Conservation (phyloP, 768 basidiomycete species). For the Boletus reticulatus region DNA sequence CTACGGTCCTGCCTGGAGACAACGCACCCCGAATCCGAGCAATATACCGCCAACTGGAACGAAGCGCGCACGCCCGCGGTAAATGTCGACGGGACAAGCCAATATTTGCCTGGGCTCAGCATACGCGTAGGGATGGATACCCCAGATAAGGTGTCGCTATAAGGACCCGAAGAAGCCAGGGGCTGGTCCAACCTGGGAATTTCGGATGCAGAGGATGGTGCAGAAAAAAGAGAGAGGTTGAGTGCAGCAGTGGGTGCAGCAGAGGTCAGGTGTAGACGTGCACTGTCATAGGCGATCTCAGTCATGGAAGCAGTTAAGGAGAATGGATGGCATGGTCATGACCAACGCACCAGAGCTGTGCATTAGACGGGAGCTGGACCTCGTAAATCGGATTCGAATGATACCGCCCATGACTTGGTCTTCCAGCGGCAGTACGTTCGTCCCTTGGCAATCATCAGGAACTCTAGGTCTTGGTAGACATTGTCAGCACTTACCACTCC, state of each 20-base stretch:
- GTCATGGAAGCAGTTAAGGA: background rate
- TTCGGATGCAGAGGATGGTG: slow-evolving; percentile 12
- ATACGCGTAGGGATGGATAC: slow-evolving; percentile 56
- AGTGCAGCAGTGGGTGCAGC: slow-evolving; percentile 44
- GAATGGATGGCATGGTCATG: background rate
- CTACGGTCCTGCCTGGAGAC: slow-evolving; percentile 12
- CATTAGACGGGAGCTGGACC: slow-evolving; percentile 47
- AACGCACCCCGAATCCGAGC: slow-evolving; percentile 35
- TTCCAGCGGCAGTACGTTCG: slow-evolving; percentile 56
- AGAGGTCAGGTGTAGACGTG: slow-evolving; percentile 63
- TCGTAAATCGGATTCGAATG: slow-evolving; percentile 67
- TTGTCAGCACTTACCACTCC: slow-evolving; percentile 56
- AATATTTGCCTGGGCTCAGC: slow-evolving; percentile 61
- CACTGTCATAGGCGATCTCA: slow-evolving; percentile 36
- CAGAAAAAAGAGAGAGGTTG: slow-evolving; percentile 59
- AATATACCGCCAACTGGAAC: slow-evolving; percentile 65
- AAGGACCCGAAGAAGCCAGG: slow-evolving; percentile 74
- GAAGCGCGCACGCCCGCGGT: slow-evolving; percentile 51
- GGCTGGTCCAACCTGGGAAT: slow-evolving; percentile 34
- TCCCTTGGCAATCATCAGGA: slow-evolving; percentile 44
- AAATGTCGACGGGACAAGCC: slow-evolving; percentile 73
- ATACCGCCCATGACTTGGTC: slow-evolving; percentile 67
- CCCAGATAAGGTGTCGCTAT: slow-evolving; percentile 72
- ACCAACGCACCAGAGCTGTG: slow-evolving; percentile 56
- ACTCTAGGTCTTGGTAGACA: background rate